Evolutionary conservation across 1,284 basidiomycete genomes (phyloP).

Genomic region (Pterulicium gracile): DNA sequence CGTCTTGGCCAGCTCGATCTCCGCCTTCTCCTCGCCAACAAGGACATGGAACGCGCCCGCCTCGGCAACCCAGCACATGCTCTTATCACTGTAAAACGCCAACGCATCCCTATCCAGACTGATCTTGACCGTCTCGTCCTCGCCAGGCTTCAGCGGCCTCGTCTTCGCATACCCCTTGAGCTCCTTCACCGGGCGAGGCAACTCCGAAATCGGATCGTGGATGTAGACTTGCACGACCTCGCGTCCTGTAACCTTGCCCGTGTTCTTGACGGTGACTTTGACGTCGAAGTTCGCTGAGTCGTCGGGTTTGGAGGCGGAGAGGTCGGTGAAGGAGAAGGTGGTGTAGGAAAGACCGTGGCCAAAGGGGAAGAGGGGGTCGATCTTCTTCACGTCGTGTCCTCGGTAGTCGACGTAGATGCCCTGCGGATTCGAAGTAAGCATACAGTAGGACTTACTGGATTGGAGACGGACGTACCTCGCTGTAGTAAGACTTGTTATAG

Average conservation of each 20-base stretch:
- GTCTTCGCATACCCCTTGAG: slow-evolving; percentile 38
- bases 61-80: slow-evolving; percentile 31
- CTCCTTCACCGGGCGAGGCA: slow-evolving; percentile 28
- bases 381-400: slow-evolving; percentile 25
- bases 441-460: background rate
- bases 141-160: slow-evolving; percentile 24
- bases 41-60: slow-evolving; percentile 28
- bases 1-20: slow-evolving; percentile 20
- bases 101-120: slow-evolving; percentile 29
- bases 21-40: slow-evolving; percentile 24
- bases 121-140: slow-evolving; percentile 25
- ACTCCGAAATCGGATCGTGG: slow-evolving; percentile 22
- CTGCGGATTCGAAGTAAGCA: slow-evolving; percentile 11
- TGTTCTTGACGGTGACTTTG: slow-evolving; percentile 30
- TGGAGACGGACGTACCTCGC: slow-evolving; percentile 21
- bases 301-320: slow-evolving; percentile 20
- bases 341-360: slow-evolving; percentile 43
- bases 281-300: slow-evolving; percentile 24
- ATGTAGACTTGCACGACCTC: slow-evolving; percentile 37
- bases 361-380: slow-evolving; percentile 36
- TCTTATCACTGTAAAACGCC: slow-evolving; percentile 31
- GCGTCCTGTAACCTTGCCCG: slow-evolving; percentile 25
- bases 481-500: slow-evolving; percentile 28
- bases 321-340: slow-evolving; percentile 29
- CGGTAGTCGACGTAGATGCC: slow-evolving; percentile 33